These are phyloP conservation scores for Candida frijolesensis DNA, from an alignment of 1,139 yeast species.

Conservation along the genomic window DNA sequence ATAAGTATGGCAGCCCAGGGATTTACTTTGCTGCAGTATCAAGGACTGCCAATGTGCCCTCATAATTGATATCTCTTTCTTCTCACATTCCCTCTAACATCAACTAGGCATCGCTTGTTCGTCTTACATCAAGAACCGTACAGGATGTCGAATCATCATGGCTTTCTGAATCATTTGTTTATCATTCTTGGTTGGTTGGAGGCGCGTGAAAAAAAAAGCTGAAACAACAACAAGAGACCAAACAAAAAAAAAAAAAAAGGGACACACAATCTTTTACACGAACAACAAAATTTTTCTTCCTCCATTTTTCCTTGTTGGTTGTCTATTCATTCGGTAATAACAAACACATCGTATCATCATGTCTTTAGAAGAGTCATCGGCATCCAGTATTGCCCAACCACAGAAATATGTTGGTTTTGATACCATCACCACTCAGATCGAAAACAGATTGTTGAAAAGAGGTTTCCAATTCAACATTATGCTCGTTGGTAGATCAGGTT, in stretches of 20 bases:
- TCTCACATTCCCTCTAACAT: no score
- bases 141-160: no score
- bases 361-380: slow-evolving; percentile 8
- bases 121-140: no score
- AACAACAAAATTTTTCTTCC: slow-evolving; percentile 4
- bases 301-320: neutral
- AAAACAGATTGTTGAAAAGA: slow-evolving; percentile 84
- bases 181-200: neutral
- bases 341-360: neutral
- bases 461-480: slow-evolving; percentile 94
- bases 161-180: neutral
- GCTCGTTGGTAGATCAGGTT: slow-evolving; percentile 94
- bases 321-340: neutral
- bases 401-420: slow-evolving; percentile 87
- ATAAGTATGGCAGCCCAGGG: no score
- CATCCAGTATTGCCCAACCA: slow-evolving; percentile 29
- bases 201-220: neutral
- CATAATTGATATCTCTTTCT: no score
- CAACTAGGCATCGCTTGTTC: no score
- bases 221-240: neutral
- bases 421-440: slow-evolving; percentile 93
- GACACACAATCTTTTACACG: neutral
- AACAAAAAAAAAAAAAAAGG: neutral
- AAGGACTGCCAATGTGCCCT: no score
- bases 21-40: no score